A percentile compares a stretch with the other conserved stretches of the same genome.
Conservation (phyloP, 179 eudicot species). For the Drosera spatulata region DNA sequence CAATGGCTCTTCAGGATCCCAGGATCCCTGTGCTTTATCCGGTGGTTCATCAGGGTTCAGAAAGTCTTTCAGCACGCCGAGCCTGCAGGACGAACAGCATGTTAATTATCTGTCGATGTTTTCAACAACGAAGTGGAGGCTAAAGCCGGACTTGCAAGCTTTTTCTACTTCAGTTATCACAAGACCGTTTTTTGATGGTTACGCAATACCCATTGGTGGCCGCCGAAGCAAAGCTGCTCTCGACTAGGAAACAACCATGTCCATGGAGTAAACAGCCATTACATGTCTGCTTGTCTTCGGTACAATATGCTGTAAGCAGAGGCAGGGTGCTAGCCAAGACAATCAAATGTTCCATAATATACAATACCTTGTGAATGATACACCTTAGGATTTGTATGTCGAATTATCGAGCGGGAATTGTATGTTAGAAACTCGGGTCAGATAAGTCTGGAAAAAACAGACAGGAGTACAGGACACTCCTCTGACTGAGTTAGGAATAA, state of each 20-base stretch:
- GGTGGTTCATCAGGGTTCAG: conserved; percentile 46
- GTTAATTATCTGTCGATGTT: conserved; percentile 41
- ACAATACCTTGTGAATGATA: too few relatives aligned
- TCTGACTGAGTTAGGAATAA: too few relatives aligned
- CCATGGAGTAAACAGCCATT: not conserved
- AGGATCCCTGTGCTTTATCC: conserved; percentile 24
- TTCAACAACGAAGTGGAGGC: conserved; percentile 63
- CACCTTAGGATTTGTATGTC: too few relatives aligned
- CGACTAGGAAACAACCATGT: conserved; percentile 30
- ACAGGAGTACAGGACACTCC: too few relatives aligned
- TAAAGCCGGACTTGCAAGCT: conserved; percentile 72
- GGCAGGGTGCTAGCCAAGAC: too few relatives aligned
- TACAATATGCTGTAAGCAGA: too few relatives aligned
- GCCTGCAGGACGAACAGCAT: conserved; percentile 59
- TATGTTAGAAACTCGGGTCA: too few relatives aligned
- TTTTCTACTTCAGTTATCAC: conserved; percentile 50
- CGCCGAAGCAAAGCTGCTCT: conserved; percentile 74
- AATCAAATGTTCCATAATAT: too few relatives aligned
- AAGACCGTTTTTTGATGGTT: conserved; percentile 78
- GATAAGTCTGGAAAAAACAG: too few relatives aligned
- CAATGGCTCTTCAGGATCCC: conserved; percentile 22
- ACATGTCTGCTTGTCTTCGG: too few relatives aligned
- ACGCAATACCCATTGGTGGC: conserved; percentile 59
- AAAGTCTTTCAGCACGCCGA: conserved; percentile 76
- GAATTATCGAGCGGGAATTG: too few relatives aligned